Base-by-base conservation (phyloP, 2,329 filamentous ascomycete genomes). In the Xylogone sp. region DNA sequence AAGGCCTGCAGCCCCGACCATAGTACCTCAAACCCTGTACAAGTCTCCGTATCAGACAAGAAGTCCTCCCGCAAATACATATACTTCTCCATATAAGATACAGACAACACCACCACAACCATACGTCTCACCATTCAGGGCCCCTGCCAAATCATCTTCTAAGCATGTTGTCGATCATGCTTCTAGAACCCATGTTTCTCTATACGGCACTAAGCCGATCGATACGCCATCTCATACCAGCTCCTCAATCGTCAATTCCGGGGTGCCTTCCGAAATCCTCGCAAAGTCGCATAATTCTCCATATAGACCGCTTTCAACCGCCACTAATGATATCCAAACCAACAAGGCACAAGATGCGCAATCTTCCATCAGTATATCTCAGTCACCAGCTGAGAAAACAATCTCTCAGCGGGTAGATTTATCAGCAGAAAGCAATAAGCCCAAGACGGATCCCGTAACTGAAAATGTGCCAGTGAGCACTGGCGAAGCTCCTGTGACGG, bases 11-110 rank as follows among this genome's bases (percentile, higher is more conserved):
- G 19, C 16, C 22, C 42, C 42, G 18, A n/a, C 22, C 29, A 21
- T 18, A 19, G 12, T 16, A n/a, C 42, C 22, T 13, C 12, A n/a
- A 20, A 39, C 8, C 16, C 43, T 49, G 44, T 51, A 51, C 18
- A 51, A 51, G 20, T 51, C 49, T 19, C 49, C 49, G 21, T 51
- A 51, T 13, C 5, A 22, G 24, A 49, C 45, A 5, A 9, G 19
- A 34, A 21, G 31, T 49, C 39, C 49, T n/a, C 27, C 43, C 21
- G 13, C 49, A 42, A 34, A 24, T 39, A 39, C 45, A 42, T 51
- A 51, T 45, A 48, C 24, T 27, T 51, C 49, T n/a, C 49, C 49
- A 20, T 51, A 51, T 48, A 4, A 20, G 20, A 39, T 18, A 16
- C 34, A 39, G n/a, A 12, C 21, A 7, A 3, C 24, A 12, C 43